A percentile compares a stretch with the other conserved stretches of the same genome.
Evolutionary conservation across 306 rosid genomes (phyloP).

Genomic region (Prunus fruticosa): DNA sequence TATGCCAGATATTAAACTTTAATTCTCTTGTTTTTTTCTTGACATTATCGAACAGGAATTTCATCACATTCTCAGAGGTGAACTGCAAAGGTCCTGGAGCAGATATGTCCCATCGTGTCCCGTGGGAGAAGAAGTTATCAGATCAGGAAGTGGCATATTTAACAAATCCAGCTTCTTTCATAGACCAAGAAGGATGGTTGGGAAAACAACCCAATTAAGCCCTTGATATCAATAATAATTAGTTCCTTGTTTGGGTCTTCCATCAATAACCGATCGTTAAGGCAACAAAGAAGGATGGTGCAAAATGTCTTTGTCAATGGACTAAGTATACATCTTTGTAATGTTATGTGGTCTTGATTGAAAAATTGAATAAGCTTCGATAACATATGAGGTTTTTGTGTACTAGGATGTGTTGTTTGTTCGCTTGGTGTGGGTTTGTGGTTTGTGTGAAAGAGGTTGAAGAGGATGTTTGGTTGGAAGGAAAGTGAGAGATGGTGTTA

Average conservation of each 20-base stretch:
- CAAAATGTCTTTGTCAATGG: too few species aligned
- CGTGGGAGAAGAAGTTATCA: conserved; percentile 21
- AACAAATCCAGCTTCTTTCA: not conserved
- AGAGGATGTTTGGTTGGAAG: conserved; percentile 14
- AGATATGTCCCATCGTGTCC: not conserved
- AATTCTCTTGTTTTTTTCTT: not conserved
- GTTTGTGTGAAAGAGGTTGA: conserved; percentile 3
- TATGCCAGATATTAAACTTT: not conserved
- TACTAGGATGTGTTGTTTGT: too few species aligned
- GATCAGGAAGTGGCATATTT: not conserved
- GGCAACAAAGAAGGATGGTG: too few species aligned
- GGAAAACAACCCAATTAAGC: not conserved
- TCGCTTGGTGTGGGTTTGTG: not conserved
- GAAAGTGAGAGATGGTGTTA: conserved; percentile 10
- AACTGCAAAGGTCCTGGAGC: conserved; percentile 19
- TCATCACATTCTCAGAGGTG: conserved; percentile 11
- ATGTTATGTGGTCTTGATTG: not conserved
- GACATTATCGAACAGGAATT: conserved; percentile 3
- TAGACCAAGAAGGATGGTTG: conserved; percentile 26
- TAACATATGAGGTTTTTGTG: too few species aligned
- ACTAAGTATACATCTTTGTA: too few species aligned
- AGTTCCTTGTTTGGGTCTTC: too few species aligned
- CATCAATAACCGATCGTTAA: too few species aligned
- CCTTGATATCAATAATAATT: not conserved
- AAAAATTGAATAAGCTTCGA: too few species aligned